Evolutionary conservation across 345 rosid species (phyloP).

Genomic region (Eucalyptus urophylla): DNA sequence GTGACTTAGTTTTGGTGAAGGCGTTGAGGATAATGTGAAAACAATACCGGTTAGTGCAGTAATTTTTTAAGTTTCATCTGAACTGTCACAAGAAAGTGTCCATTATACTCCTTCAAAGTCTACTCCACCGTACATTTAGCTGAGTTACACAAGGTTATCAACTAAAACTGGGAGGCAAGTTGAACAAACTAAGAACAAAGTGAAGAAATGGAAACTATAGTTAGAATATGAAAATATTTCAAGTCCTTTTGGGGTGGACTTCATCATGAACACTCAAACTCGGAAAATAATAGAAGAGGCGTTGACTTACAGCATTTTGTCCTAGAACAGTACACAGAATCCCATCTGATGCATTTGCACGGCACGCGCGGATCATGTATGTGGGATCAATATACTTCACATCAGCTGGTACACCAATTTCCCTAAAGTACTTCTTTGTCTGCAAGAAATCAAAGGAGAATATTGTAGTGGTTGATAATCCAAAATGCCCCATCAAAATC

Average conservation of each 20-base stretch:
- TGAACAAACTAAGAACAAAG: not conserved
- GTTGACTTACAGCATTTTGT: slow-evolving; percentile 81
- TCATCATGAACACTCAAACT: not conserved
- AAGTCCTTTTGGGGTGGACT: not conserved
- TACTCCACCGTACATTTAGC: not conserved
- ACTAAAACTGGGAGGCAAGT: not conserved
- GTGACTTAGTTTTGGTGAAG: not conserved
- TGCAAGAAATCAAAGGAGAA: slow-evolving; percentile 7
- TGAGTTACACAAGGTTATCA: not conserved
- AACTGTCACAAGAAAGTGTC: not conserved
- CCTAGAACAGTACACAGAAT: slow-evolving; percentile 94
- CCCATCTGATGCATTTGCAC: slow-evolving; percentile 97
- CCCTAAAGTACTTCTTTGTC: slow-evolving; percentile 76
- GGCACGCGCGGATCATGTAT: slow-evolving; percentile 91
- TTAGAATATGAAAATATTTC: not conserved
- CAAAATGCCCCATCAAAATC: not conserved
- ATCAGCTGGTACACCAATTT: slow-evolving; percentile 53
- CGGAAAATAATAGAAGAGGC: not conserved
- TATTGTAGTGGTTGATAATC: not conserved
- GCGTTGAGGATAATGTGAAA: not conserved
- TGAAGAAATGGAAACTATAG: not conserved
- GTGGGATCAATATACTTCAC: slow-evolving; percentile 97
- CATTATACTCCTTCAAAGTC: not conserved
- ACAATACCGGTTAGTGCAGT: not conserved
- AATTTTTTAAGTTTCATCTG: not conserved